Evolutionary conservation across 352 stramenopile genomes (phyloP), one percentile per base, ranked within the genome.

Genomic region (Aphanomyces euteiches): DNA sequence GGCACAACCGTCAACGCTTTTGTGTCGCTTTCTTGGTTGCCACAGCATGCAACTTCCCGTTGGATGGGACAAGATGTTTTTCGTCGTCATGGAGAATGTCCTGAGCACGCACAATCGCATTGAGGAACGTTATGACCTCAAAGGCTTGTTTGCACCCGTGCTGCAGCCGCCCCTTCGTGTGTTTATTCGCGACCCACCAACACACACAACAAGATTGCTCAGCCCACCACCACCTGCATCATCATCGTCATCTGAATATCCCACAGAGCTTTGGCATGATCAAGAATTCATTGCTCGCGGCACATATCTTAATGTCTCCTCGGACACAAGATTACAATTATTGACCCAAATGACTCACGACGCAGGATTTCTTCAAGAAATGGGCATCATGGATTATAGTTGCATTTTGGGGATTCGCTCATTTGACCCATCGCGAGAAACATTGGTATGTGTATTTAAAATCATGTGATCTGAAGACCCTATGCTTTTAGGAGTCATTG

Each of bases 51-150:
- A 95, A 69, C 78, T 95, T n/a, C 87, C 87, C 2, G 87, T 95
- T 0, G 87, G 87, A 4, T 95, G 87, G 87, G 93, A 95, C 79
- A 90, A 90, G 45, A 95, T 95, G 85, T 95, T 95, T 75, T 95
- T 95, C 69, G 77, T 95, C 39, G 87, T 93, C 43, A 95, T 95
- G 87, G 85, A 95, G 50, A 95, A 95, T 69, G 88, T 93, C 17
- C 90, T 93, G 67, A 43, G 63, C 38, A 78, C 83, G 2, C 83
- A 90, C 67, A 82, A 84, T 15, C 80, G 81, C 0, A 81, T 92
- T 15, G 82, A 92, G 50, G 87, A 94, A 54, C 81, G 87, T 13
- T 94, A 94, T 73, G 87, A 94, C 47, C 74, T 94, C 5, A 94
- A 94, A 65, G 87, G 87, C 12, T 90, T 91, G 19, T 69, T 69